Evolutionary conservation across 2,329 filamentous ascomycete genomes (phyloP).

Genomic region (Raffaelea albimanens): DNA sequence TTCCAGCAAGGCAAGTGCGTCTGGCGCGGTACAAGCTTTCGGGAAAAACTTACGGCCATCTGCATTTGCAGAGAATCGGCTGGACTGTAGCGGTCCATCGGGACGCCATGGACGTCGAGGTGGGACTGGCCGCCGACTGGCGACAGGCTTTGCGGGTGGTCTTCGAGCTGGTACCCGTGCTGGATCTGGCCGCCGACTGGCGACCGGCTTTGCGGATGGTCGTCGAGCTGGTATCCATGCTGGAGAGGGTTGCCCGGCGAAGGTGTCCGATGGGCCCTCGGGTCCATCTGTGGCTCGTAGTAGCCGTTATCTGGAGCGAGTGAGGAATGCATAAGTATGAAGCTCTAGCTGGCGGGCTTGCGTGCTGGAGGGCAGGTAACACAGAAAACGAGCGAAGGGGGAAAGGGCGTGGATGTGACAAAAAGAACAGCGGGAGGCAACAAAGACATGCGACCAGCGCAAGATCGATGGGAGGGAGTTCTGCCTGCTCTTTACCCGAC

Average conservation of each 20-base stretch:
- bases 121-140: conserved; percentile 18
- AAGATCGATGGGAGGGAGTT: too few species aligned
- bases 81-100: conserved; percentile 41
- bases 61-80: conserved; percentile 75
- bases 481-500: too few species aligned
- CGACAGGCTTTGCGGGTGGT: conserved; percentile 56
- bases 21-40: too few species aligned
- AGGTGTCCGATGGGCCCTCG: conserved; percentile 52
- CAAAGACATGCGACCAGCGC: too few species aligned
- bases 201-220: conserved; percentile 56
- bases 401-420: neutral
- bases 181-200: conserved; percentile 32
- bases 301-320: conserved; percentile 44
- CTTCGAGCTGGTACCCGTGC: conserved; percentile 70
- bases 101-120: conserved; percentile 51
- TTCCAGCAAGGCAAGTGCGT: neutral
- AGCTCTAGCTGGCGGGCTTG: too few species aligned
- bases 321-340: neutral
- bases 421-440: neutral
- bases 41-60: conserved; percentile 67
- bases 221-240: conserved; percentile 73
- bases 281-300: conserved; percentile 50
- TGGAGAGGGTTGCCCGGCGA: conserved; percentile 67
- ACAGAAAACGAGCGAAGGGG: neutral
- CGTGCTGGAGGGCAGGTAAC: too few species aligned